Evolutionary conservation across 75 land plant species (phyloP), one percentile per base, ranked within the genome.

Genomic region (Sequoia sempervirens): DNA sequence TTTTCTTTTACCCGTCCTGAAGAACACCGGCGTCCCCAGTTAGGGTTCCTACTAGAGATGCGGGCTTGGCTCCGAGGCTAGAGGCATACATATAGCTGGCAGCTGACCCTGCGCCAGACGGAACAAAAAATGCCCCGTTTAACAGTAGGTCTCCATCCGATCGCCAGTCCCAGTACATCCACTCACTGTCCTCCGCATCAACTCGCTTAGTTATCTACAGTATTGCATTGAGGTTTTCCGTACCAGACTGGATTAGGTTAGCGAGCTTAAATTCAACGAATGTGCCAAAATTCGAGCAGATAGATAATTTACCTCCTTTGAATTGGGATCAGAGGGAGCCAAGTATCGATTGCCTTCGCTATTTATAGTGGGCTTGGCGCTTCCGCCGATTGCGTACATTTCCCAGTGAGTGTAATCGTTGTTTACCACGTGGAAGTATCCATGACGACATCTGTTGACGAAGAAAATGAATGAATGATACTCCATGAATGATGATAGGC

Each of bases 121-220:
- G 89, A 34, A 90, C 86, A 78, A 95, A 95, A 80, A 82, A 95
- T 8, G 97, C 97, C 18, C 97, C 97, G 52, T 95, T 95, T 80
- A 94, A 86, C 91, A 95, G 74, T 82, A 90, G 41, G 83, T 95
- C 97, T n/a, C 94, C 97, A 2, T 88, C 91, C 12, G 93, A 86
- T 73, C 96, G 88, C 97, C 97, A 95, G 81, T 95, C 88, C 97
- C 97, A 95, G 13, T 56, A 83, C 47, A 34, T 84, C 96, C 96
- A 95, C 7, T 88, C 87, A 10, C 84, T 81, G 64, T 90, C 96
- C 1, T 15, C 87, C 56, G 94, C 88, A 1, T 91, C 91, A 73
- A 95, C 89, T 15, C 96, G 81, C 88, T 92, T 95, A 50, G 97
- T 95, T 86, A 95, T 92, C 97, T 95, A 82, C 84, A 38, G 36